Evolutionary conservation across 1,284 basidiomycete genomes (phyloP), one percentile per base, ranked within the genome.

Genomic region (Rugosomyces carneus): DNA sequence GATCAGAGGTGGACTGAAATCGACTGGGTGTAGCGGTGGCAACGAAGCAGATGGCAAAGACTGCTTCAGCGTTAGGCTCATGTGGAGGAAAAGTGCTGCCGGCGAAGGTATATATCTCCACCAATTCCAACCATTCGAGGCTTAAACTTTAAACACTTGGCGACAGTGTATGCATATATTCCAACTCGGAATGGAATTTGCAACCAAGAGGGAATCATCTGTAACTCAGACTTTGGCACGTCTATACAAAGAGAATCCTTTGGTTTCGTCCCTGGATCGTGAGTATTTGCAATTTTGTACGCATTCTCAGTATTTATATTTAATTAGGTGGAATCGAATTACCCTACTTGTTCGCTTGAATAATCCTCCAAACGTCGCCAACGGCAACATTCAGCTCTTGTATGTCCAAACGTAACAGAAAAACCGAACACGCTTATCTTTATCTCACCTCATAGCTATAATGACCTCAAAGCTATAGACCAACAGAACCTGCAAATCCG

Each of bases 171-270:
- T 58, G 77, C 78, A 6, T 83, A 84, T 54, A 76, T 81, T 40
- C 76, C 76, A 6, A 67, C 70, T 1, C 60, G 75, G 2, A 73
- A 78, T 53, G 61, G 63, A n/a, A 61, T 88, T 9, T 89, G 86
- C 59, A 62, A 66, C 3, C 68, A 77, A 11, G 71, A 71, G 13
- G 64, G 67, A 41, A 75, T 85, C 40, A 71, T 71, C 23, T 89
- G 87, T 65, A 81, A 86, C 59, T 65, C 73, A 6, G 76, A 76
- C 37, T 89, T 81, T 59, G 86, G 87, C 20, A 73, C 81, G 35
- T 82, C 81, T 45, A 68, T 93, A 48, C 76, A 76, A 11, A 75
- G 90, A 43, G 87, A 85, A 0, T 70, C 79, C 2, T 91, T 87
- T 68, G 64, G 62, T 29, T 89, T 88, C 61, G 58, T 62, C 5